These are phyloP conservation scores for Tubosaeta brunneosetosa DNA, from an alignment of 768 basidiomycete species.

Conservation along the genomic window DNA sequence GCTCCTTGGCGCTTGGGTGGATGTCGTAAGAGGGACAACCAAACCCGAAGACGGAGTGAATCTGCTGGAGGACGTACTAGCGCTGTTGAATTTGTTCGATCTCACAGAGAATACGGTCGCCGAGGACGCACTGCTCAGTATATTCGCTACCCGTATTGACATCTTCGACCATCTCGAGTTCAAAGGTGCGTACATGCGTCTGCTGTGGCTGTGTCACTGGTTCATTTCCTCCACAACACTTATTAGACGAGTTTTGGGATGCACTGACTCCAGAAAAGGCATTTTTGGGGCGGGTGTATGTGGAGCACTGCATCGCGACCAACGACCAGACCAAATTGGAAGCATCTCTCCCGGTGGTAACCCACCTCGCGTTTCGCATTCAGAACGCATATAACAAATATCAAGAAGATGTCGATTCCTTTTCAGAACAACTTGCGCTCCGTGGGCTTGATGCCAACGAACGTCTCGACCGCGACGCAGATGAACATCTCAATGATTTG, in stretches of 20 bases:
- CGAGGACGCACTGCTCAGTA: conserved; percentile 66
- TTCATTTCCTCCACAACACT: neutral
- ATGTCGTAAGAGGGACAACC: conserved; percentile 38
- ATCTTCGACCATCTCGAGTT: conserved; percentile 68
- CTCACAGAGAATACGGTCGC: conserved; percentile 55
- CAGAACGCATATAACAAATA: conserved; percentile 67
- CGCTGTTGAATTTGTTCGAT: conserved; percentile 58
- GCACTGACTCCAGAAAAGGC: conserved; percentile 67
- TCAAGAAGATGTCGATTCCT: conserved; percentile 38
- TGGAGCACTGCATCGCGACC: conserved; percentile 65
- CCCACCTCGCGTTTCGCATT: conserved; percentile 70
- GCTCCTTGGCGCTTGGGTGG: conserved; percentile 74
- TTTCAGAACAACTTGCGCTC: conserved; percentile 34
- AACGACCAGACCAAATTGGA: conserved; percentile 64
- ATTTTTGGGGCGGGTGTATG: conserved; percentile 79
- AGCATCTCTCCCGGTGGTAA: conserved; percentile 75
- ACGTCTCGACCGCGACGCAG: conserved; percentile 38
- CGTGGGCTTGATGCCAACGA: conserved; percentile 34
- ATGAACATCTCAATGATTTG: conserved; percentile 40
- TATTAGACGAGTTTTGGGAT: conserved; percentile 67
- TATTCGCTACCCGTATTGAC: conserved; percentile 63
- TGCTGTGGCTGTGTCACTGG: neutral
- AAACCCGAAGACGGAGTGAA: conserved; percentile 37
- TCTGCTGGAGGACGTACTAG: conserved; percentile 36
- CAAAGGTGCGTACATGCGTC: conserved; percentile 44